Conservation (phyloP, 805 yeast species). For the Sugiyamaella valdiviana region DNA sequence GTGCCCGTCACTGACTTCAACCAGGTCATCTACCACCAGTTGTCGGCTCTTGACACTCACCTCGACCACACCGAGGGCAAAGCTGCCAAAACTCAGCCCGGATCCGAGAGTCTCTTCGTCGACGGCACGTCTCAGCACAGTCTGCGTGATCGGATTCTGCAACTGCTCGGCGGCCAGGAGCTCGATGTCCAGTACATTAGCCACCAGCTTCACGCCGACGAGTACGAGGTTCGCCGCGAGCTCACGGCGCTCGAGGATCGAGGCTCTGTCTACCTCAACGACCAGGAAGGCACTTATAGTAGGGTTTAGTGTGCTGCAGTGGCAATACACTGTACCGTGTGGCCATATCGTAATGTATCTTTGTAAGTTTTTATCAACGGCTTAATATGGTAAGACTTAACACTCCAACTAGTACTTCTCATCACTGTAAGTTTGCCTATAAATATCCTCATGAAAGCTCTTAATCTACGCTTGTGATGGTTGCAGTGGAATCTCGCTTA, state of each 20-base stretch:
- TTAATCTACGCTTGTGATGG: too few relatives aligned
- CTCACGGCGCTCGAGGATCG: not conserved
- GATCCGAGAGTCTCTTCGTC: not conserved
- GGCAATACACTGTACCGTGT: not conserved
- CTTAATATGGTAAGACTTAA: too few relatives aligned
- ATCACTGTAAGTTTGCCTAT: too few relatives aligned
- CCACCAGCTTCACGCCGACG: not conserved
- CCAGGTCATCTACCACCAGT: conserved; percentile 54
- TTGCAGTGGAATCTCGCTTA: not conserved
- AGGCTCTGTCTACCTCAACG: not conserved
- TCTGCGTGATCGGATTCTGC: not conserved
- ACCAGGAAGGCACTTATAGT: not conserved
- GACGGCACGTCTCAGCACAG: not conserved
- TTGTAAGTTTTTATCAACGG: not conserved
- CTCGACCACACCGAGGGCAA: not conserved
- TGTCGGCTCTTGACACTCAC: conserved; percentile 38
- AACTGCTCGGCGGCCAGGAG: not conserved
- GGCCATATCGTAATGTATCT: not conserved
- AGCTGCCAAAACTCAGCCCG: not conserved
- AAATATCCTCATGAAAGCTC: too few relatives aligned
- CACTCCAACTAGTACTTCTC: too few relatives aligned
- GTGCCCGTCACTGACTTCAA: conserved; percentile 49
- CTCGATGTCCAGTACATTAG: not conserved
- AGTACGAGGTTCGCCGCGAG: not conserved
- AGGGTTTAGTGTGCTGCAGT: not conserved